Conservation (phyloP, 768 basidiomycete species). For the button mushroom (Agaricus bisporus) region DNA sequence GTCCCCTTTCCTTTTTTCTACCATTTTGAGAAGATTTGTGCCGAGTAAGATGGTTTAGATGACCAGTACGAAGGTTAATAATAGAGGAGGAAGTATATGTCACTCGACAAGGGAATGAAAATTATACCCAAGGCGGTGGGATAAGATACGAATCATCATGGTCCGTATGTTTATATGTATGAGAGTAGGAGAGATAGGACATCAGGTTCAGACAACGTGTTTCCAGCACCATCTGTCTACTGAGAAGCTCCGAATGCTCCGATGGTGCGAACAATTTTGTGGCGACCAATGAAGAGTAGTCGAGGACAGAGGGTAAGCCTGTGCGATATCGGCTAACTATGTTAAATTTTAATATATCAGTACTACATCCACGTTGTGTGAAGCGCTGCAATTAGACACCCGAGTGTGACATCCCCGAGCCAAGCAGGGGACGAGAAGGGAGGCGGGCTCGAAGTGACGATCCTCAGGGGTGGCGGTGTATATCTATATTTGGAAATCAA, state of each 20-base stretch:
- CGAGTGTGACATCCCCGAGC: too few relatives aligned
- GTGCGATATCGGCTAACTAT: neutral
- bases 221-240: neutral
- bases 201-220: neutral
- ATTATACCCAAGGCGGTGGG: neutral
- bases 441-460: too few relatives aligned
- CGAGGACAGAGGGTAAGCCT: neutral
- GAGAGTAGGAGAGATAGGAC: neutral
- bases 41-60: neutral
- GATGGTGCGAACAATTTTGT: neutral
- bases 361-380: neutral
- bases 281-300: neutral
- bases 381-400: neutral
- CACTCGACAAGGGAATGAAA: neutral
- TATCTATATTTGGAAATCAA: too few relatives aligned
- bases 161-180: neutral
- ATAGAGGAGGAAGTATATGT: neutral
- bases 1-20: neutral
- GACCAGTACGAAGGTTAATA: neutral
- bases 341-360: neutral
- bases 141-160: neutral
- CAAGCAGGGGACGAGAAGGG: too few relatives aligned
- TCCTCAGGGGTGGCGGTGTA: too few relatives aligned
- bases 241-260: neutral
- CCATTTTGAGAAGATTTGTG: too few relatives aligned